Evolutionary conservation across 2,329 filamentous ascomycete species (phyloP).

Genomic region (Fusarium odoratissimum): DNA sequence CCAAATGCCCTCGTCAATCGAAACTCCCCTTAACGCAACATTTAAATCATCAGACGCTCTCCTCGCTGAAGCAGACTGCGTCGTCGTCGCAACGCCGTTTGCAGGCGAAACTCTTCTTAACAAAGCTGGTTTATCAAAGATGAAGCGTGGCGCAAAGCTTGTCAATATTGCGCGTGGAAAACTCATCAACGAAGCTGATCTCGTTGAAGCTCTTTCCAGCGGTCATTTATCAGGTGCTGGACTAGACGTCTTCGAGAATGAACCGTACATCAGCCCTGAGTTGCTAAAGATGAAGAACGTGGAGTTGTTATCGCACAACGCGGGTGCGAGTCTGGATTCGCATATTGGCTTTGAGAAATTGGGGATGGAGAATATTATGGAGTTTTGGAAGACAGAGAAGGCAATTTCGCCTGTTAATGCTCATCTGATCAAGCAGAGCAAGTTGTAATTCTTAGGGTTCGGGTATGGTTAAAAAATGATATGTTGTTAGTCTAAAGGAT

Average conservation of each 20-base stretch:
- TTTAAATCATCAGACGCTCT: conserved; percentile 39
- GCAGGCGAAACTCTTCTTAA: conserved; percentile 45
- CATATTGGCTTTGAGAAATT: conserved; percentile 43
- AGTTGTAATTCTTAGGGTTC: not conserved
- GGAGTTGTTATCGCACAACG: conserved; percentile 43
- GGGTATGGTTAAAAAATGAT: not conserved
- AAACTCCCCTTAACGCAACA: conserved; percentile 23
- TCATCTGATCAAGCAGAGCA: conserved; percentile 44
- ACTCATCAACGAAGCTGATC: conserved; percentile 77
- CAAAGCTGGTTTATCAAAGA: conserved; percentile 70
- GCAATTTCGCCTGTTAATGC: conserved; percentile 43
- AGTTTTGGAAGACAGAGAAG: conserved; percentile 38
- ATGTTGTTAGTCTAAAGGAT: not conserved
- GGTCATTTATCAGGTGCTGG: conserved; percentile 72
- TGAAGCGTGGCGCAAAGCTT: conserved; percentile 77
- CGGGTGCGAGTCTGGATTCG: conserved; percentile 41
- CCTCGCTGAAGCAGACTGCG: conserved; percentile 42
- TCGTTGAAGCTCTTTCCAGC: conserved; percentile 72
- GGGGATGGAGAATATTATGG: conserved; percentile 44
- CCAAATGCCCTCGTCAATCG: conserved; percentile 33
- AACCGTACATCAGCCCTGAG: conserved; percentile 60
- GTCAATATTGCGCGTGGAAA: conserved; percentile 79
- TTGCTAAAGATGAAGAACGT: conserved; percentile 44
- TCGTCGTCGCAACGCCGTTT: conserved; percentile 42
- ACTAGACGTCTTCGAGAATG: conserved; percentile 78